Evolutionary conservation across 139 green algal genomes (phyloP), one percentile per base, ranked within the genome.

Genomic region (Micractinium conductrix): DNA sequence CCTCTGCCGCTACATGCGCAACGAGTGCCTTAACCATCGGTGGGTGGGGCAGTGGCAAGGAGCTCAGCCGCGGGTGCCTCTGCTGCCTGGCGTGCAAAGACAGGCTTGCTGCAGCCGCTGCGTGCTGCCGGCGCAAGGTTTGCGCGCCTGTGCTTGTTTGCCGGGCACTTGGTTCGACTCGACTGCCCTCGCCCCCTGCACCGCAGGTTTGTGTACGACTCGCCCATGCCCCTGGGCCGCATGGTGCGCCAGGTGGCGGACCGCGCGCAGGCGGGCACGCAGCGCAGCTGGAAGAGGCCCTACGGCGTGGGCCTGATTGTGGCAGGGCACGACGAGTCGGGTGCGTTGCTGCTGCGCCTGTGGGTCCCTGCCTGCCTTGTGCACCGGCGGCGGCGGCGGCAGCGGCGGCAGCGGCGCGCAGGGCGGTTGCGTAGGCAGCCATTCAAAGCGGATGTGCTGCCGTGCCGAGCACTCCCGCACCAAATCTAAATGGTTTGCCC

Each of bases 291-390:
- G 93, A 98, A 96, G 90, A 92, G 97, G 43, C 97, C 97, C 0
- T 99, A 98, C 74, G 97, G 97, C 19, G 96, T 99, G 72, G 97
- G 97, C 2, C 89, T 99, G 58, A 93, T 99, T 55, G 93, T 98
- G 38, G 95, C 89, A 0, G 97, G 97, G 10, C 87, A 93, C 45
- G 97, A 99, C 91, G 80, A 89, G 44, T 87, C 89, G 38, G 94
- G 92, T 67, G 91, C 37, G 44, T 58, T 24, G 14, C 40, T 14
- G 28, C 28, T n/a, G n/a, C 19, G 53, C 19, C 53, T 62, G 24
- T 14, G 53, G 14, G 48, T 10, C 48, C 14, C 48, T 22, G 53
- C 19, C 53, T 62, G 53, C 24, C 26, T 2, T 9, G 53, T 14
- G 53, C 8, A 62, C 5, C 10, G 53, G 7, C 26, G 24, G 53